These are phyloP conservation scores for Suhomyces chickasaworum DNA, from an alignment of 1,139 yeast species.

Conservation along the genomic window DNA sequence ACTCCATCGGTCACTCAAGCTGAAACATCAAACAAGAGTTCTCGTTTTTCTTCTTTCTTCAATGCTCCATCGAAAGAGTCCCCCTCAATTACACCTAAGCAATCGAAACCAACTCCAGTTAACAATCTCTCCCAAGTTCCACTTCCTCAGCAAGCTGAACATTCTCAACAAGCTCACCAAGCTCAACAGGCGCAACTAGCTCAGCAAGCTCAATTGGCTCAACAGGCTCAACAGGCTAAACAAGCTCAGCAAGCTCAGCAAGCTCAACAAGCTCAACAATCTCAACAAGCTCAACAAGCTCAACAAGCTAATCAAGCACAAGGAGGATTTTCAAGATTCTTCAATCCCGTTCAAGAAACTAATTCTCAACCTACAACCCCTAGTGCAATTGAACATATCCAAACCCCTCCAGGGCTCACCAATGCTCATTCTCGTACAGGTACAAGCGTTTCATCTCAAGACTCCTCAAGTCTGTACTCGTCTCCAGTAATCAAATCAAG, in stretches of 20 bases:
- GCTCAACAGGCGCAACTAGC: background rate
- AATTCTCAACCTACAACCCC: background rate
- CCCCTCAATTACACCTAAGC: constrained; percentile 10
- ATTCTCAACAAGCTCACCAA: background rate
- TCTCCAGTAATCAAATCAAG: constrained; percentile 11
- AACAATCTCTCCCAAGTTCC: background rate
- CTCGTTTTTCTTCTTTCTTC: constrained; percentile 53
- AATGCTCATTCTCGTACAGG: constrained; percentile 1
- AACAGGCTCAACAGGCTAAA: background rate
- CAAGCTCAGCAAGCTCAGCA: background rate
- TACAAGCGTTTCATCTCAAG: constrained; percentile 12
- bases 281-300: background rate
- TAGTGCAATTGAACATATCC: background rate
- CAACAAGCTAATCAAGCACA: constrained; percentile 8
- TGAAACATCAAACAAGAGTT: constrained; percentile 32
- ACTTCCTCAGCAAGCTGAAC: background rate
- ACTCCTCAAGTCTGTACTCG: constrained; percentile 7
- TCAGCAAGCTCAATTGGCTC: background rate
- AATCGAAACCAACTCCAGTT: background rate
- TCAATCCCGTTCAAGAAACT: constrained; percentile 10
- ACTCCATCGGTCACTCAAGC: constrained; percentile 16
- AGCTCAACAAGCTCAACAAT: background rate
- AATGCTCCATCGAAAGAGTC: constrained; percentile 21
- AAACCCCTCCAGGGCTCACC: background rate
- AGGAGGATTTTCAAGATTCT: constrained; percentile 21